Evolutionary conservation across 257 asterid genomes (phyloP), one percentile per base, ranked within the genome.

Genomic region (Catharanthus roseus): DNA sequence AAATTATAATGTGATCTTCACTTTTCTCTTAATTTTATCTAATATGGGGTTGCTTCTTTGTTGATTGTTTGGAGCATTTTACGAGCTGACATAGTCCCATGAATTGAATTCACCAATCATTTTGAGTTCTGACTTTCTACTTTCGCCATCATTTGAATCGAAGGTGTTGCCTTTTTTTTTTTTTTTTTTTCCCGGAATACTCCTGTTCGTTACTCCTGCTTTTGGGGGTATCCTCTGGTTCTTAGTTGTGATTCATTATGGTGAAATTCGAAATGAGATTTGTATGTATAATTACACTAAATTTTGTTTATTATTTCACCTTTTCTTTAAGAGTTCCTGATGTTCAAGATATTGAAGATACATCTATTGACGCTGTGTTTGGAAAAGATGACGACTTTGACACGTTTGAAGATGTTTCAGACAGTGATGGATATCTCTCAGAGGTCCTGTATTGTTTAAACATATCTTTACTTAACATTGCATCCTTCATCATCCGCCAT

Each of bases 361-460:
- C 74, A 73, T 80, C 86, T 67, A 87, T 95, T 77, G 96, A 88
- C 82, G 82, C 80, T 12, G 75, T 79, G 68, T 91, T 95, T 76
- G 57, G 60, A 68, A 92, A 80, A 77, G 83, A 83, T 73, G 90
- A 78, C 74, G 91, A 80, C 24, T 68, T 57, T 34, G 85, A 85
- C 42, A 87, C 63, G 75, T 74, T 75, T 72, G 89, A 63, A 51
- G 84, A 86, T 72, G 87, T 80, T 74, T 89, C 93, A 66, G 99
- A 95, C 67, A 91, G 96, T 82, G 98, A 91, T 79, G 99, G 98
- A 76, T 95, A 89, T 79, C 95, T 95, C 71, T 88, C 96, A 18
- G 99, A 95, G 98, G 99, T 95, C 74, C 75, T 71, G 28, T 38
- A 77, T 78, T 55, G 26, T 68, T 79, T 56, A 63, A 34, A 51